These are phyloP conservation scores for Gossypium stocksii DNA, from an alignment of 345 rosid genomes.

Conservation along the genomic window DNA sequence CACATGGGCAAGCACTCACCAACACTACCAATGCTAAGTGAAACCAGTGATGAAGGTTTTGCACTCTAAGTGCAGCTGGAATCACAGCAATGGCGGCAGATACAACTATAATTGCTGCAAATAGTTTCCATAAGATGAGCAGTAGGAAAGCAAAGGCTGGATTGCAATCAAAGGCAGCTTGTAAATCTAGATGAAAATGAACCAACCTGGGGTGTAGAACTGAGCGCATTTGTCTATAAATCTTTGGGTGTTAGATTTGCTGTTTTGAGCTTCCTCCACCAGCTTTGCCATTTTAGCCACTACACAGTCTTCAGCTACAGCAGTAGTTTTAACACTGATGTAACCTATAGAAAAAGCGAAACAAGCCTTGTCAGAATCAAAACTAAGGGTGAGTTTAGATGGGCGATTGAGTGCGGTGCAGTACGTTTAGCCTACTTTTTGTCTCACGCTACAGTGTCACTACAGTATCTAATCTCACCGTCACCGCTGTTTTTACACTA, in stretches of 20 bases:
- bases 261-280: constrained; percentile 93
- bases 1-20: constrained; percentile 95
- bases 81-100: constrained; percentile 52
- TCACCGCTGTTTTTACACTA: no score
- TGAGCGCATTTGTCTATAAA: constrained; percentile 63
- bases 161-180: not conserved
- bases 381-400: not conserved
- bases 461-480: no score
- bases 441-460: no score
- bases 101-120: constrained; percentile 54
- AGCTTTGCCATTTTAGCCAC: constrained; percentile 88
- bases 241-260: constrained; percentile 70
- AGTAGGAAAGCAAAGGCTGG: not conserved
- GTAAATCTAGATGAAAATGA: not conserved
- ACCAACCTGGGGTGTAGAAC: constrained; percentile 85
- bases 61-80: constrained; percentile 45
- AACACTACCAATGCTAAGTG: constrained; percentile 75
- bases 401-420: no score
- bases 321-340: constrained; percentile 64
- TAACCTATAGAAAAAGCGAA: constrained; percentile 37
- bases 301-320: constrained; percentile 76
- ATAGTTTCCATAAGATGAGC: not conserved
- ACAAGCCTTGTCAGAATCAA: not conserved
- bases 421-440: no score
- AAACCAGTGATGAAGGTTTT: constrained; percentile 51